Conservation (phyloP, 805 yeast genomes). For the Pichia gijzeniarum region DNA sequence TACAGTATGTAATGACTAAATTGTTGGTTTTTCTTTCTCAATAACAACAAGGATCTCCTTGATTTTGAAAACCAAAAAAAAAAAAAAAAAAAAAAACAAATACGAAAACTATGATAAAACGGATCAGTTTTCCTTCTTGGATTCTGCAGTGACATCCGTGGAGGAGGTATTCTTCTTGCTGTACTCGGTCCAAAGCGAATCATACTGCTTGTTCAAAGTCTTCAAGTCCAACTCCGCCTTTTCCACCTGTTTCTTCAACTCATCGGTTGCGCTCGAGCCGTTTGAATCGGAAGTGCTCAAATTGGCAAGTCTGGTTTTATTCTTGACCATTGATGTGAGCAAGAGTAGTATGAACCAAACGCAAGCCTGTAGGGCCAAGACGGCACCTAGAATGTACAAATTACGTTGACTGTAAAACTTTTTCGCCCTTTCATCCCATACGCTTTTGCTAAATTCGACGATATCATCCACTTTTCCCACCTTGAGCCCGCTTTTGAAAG, state of each 20-base stretch:
- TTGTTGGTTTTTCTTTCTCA: no score
- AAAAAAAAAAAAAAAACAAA: no score
- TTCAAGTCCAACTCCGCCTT: constrained; percentile 20
- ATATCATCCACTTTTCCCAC: constrained; percentile 10
- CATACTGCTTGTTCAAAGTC: constrained; percentile 38
- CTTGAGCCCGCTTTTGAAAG: constrained; percentile 27
- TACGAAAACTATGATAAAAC: no score
- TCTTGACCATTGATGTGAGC: constrained; percentile 38
- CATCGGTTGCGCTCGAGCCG: constrained; percentile 7
- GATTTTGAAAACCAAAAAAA: no score
- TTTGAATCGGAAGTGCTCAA: constrained; percentile 1
- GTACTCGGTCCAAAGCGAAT: constrained; percentile 37
- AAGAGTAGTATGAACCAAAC: constrained; percentile 39
- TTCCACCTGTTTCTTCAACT: constrained; percentile 16
- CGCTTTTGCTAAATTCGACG: constrained; percentile 17
- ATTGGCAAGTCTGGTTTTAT: constrained; percentile 23
- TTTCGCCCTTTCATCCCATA: constrained; percentile 34
- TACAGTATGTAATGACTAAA: no score
- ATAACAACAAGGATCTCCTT: no score
- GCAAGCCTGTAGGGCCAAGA: constrained; percentile 40
- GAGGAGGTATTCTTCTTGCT: constrained; percentile 25
- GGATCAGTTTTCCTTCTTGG: neutral
- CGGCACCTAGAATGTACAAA: constrained; percentile 50
- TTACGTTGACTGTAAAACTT: constrained; percentile 54
- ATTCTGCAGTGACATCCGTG: neutral